phyloP scores from a whole-genome alignment of 1,284 basidiomycete genomes.

The Mycosarcoma mackinlayi region DNA sequence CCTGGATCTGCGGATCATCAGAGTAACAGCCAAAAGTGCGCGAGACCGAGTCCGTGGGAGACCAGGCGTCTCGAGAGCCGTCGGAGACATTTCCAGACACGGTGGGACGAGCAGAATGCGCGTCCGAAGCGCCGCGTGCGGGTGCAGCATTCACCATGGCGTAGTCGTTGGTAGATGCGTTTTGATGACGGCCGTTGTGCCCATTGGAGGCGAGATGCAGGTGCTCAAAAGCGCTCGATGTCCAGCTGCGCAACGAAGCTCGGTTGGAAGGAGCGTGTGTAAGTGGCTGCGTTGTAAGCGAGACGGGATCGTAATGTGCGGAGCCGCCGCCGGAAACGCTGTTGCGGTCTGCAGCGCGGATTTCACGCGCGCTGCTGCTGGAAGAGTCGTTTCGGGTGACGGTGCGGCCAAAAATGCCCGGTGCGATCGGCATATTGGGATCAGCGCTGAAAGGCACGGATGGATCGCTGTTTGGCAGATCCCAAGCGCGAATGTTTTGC shows the following conservation, averaged over 20 bases:
- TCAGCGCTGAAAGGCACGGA: conserved; percentile 39
- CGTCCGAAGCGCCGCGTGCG: background rate
- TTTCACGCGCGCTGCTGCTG: conserved; percentile 8
- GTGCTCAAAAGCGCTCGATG: conserved; percentile 37
- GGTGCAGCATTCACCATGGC: conserved; percentile 25
- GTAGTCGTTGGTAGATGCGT: conserved; percentile 17
- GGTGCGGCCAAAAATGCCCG: conserved; percentile 36
- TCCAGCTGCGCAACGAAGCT: conserved; percentile 44
- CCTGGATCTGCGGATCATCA: conserved; percentile 19
- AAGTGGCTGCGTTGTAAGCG: conserved; percentile 21
- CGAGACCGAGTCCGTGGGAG: conserved; percentile 28
- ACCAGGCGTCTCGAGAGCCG: conserved; percentile 23
- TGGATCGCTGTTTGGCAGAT: conserved; percentile 39
- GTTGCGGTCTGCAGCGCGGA: conserved; percentile 6
- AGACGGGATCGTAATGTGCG: conserved; percentile 33
- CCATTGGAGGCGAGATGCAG: conserved; percentile 15
- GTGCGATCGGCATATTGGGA: conserved; percentile 43
- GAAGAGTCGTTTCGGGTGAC: conserved; percentile 17
- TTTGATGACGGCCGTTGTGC: conserved; percentile 3
- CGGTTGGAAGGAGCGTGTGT: conserved; percentile 29
- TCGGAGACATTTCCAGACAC: conserved; percentile 9
- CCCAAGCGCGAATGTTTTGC: conserved; percentile 43
- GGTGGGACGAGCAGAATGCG: conserved; percentile 1
- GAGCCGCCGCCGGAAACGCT: conserved; percentile 33
- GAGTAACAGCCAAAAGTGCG: conserved; percentile 29